Base-by-base conservation (phyloP, 2,329 filamentous ascomycete species). In the Neobulgaria alba region DNA sequence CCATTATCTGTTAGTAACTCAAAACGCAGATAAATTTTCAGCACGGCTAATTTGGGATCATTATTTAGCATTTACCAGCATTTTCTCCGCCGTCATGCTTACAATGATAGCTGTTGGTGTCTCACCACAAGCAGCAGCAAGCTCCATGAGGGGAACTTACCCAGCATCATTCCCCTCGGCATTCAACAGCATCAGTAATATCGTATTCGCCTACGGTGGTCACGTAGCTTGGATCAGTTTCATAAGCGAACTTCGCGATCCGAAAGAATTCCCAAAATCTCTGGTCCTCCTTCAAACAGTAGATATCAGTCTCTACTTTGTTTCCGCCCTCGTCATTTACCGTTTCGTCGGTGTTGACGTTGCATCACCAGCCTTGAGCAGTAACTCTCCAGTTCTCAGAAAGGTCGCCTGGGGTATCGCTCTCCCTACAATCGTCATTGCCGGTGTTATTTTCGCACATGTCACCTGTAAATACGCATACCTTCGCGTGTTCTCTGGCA, bases 381-480 rank as follows among this genome's bases (percentile, higher is more conserved):
- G 72, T 2, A 69, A 75, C 3, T 64, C 67, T 3, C 61, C 61
- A 0, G 44, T 69, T 0, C 57, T 79, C 10, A 64, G 67, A 5
- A 78, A 78, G 44, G 60, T 80, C 4, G 73, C 75, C 1, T 81
- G 73, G 50, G 75, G 73, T 12, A 61, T 80, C 45, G 77, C 76
- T 0, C 61, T 75, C 1, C 76, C 76, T 0, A 79, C 74, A 2
- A 80, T 81, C 47, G 62, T 80, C 41, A 71, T 81, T 38, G 72
- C 76, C 0, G 77, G 76, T 30, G 73, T 78, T 4, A 74, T 81
- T 46, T 73, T 77, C 52, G 72, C 68, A 10, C 69, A 72, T 29
- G 69, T 80, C 14, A 72, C 71, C 3, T 47, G 43, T 8, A 47
- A 49, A 12, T 55, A 54, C 20, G 50, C 56, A n/a, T 51, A 57